A percentile compares a stretch with the other conserved stretches of the same genome.
phyloP scores from a whole-genome alignment of 2,329 filamentous ascomycete genomes.

The Chaetomiaceae sp. region DNA sequence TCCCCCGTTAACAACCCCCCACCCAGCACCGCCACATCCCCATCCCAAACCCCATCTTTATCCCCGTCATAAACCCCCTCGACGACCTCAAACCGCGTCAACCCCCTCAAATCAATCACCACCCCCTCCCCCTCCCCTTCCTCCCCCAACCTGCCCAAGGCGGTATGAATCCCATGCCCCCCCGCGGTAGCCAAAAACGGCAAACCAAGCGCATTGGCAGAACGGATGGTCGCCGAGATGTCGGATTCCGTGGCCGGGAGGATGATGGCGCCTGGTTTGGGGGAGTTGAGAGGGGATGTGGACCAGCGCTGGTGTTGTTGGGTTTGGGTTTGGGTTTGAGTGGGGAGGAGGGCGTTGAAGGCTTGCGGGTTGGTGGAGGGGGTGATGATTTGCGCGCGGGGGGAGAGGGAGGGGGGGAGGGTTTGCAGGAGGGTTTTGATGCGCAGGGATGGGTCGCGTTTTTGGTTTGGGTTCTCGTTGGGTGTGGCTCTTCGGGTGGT shows the following conservation, averaged over 20 bases:
- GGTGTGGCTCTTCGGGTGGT: too few species aligned
- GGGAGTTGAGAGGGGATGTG: background rate
- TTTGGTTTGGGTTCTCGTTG: too few species aligned
- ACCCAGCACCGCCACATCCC: background rate
- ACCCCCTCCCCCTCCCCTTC: too few species aligned
- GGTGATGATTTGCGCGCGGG: too few species aligned
- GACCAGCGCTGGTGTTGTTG: background rate
- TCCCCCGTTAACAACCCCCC: slow-evolving; percentile 12
- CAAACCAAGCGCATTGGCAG: slow-evolving; percentile 13
- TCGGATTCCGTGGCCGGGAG: slow-evolving; percentile 9
- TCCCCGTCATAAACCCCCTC: too few species aligned
- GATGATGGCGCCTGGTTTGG: slow-evolving; percentile 2
- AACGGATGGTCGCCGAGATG: slow-evolving; percentile 5
- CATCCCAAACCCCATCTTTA: too few species aligned
- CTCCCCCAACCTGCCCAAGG: background rate
- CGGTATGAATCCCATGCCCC: slow-evolving; percentile 10
- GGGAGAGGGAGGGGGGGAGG: too few species aligned
- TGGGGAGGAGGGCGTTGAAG: too few species aligned
- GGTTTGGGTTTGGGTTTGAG: too few species aligned
- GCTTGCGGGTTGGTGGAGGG: too few species aligned
- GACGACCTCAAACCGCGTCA: slow-evolving; percentile 3
- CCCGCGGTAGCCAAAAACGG: slow-evolving; percentile 16
- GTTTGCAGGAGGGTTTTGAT: too few species aligned
- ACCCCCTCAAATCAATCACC: slow-evolving; percentile 11
- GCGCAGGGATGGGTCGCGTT: too few species aligned